Conservation (phyloP, 306 rosid species). For the Castanea mollissima region DNA sequence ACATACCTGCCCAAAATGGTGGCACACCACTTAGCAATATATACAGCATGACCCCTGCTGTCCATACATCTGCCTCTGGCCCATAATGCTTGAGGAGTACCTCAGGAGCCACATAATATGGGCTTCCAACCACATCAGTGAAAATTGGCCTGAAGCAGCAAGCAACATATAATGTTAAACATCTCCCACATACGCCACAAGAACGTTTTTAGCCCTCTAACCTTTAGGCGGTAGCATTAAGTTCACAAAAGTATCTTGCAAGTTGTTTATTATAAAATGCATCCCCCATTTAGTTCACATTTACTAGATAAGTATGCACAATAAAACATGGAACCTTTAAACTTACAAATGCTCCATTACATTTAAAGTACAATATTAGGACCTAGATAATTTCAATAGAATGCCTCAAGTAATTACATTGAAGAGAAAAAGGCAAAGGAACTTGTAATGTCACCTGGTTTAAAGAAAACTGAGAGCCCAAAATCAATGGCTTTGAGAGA, state of each 20-base stretch:
- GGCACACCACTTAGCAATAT: slow-evolving; percentile 93
- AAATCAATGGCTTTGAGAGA: slow-evolving; percentile 96
- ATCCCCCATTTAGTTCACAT: not conserved
- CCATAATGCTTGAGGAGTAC: slow-evolving; percentile 96
- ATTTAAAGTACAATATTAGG: not conserved
- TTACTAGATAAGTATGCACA: not conserved
- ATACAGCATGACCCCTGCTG: slow-evolving; percentile 89
- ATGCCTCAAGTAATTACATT: not conserved
- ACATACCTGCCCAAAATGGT: slow-evolving; percentile 92
- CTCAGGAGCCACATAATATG: slow-evolving; percentile 97
- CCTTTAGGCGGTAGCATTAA: not conserved
- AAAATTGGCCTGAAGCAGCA: slow-evolving; percentile 68
- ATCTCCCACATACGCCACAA: not conserved
- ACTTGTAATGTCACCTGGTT: slow-evolving; percentile 58
- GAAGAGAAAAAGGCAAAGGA: not conserved
- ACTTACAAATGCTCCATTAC: not conserved
- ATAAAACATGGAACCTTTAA: not conserved
- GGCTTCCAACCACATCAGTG: slow-evolving; percentile 97
- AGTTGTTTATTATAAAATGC: not conserved
- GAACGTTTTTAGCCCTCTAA: not conserved
- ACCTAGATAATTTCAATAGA: not conserved
- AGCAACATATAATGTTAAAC: slow-evolving; percentile 24
- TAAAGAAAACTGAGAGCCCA: slow-evolving; percentile 95
- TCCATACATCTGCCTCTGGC: slow-evolving; percentile 95
- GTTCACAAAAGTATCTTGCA: not conserved